These are phyloP conservation scores for Vaccinium darrowii DNA, from an alignment of 148 eudicot genomes.

Conservation along the genomic window DNA sequence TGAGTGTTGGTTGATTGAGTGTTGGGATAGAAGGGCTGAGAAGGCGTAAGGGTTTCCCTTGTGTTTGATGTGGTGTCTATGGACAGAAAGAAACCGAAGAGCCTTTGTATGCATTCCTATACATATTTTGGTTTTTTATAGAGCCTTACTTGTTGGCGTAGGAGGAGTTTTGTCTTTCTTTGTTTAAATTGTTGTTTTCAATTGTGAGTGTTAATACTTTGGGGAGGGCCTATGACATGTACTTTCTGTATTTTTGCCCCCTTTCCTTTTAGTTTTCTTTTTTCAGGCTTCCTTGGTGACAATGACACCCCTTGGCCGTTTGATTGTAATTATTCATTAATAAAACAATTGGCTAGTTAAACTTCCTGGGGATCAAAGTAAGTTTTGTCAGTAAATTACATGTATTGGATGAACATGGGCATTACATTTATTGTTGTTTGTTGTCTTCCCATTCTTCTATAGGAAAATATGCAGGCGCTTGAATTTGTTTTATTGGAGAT, in stretches of 20 bases:
- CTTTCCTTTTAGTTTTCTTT: not conserved
- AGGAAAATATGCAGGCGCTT: not conserved
- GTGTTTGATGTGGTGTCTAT: not conserved
- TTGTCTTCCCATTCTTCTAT: not conserved
- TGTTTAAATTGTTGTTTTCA: not conserved
- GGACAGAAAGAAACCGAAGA: not conserved
- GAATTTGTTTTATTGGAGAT: not conserved
- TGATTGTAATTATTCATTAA: no score
- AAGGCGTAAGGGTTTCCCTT: not conserved
- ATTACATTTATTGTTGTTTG: not conserved
- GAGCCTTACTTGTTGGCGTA: no score
- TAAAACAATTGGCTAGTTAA: not conserved
- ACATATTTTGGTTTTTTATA: not conserved
- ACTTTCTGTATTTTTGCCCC: not conserved
- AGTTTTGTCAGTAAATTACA: not conserved
- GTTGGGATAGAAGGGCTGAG: no score
- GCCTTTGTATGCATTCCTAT: not conserved
- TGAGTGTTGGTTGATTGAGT: no score
- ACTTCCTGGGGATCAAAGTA: not conserved
- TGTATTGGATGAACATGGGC: not conserved
- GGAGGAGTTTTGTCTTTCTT: not conserved
- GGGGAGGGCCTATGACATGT: not conserved
- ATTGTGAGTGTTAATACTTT: not conserved
- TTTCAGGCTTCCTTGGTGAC: not conserved
- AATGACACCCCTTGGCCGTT: no score